phyloP scores from a whole-genome alignment of 257 asterid genomes.

The Nicotiana noctiflora region DNA sequence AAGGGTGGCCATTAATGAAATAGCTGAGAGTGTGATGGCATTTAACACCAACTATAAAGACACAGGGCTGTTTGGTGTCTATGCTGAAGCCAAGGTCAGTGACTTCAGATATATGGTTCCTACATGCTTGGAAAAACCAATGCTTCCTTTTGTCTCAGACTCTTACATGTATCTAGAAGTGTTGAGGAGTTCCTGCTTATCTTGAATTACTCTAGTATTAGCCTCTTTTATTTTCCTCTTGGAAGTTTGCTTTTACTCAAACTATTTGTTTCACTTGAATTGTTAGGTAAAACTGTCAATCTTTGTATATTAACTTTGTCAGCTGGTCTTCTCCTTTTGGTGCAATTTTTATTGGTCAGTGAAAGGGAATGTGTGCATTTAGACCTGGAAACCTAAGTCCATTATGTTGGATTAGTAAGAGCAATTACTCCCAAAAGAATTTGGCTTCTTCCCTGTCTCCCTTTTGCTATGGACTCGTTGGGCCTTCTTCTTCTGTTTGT shows the following conservation, averaged over 20 bases:
- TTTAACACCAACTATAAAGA: slow-evolving; percentile 84
- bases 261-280: not conserved
- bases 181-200: not conserved
- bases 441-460: not conserved
- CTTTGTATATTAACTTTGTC: not conserved
- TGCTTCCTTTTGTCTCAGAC: not conserved
- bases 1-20: slow-evolving; percentile 61
- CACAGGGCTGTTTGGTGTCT: slow-evolving; percentile 85
- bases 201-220: not conserved
- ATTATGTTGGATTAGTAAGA: not conserved
- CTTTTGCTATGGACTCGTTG: not conserved
- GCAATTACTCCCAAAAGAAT: not conserved
- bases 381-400: not conserved
- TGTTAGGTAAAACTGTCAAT: not conserved
- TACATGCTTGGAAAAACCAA: not conserved
- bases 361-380: not conserved
- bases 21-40: slow-evolving; percentile 88
- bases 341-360: not conserved
- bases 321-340: not conserved
- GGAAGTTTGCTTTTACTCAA: not conserved
- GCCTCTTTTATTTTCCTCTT: not conserved
- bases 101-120: not conserved
- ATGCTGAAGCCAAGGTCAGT: slow-evolving; percentile 78
- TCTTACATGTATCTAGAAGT: not conserved
- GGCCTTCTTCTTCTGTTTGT: not conserved